These are phyloP conservation scores for Taphrina flavorubra DNA, from an alignment of 1,139 yeast species.

Conservation along the genomic window DNA sequence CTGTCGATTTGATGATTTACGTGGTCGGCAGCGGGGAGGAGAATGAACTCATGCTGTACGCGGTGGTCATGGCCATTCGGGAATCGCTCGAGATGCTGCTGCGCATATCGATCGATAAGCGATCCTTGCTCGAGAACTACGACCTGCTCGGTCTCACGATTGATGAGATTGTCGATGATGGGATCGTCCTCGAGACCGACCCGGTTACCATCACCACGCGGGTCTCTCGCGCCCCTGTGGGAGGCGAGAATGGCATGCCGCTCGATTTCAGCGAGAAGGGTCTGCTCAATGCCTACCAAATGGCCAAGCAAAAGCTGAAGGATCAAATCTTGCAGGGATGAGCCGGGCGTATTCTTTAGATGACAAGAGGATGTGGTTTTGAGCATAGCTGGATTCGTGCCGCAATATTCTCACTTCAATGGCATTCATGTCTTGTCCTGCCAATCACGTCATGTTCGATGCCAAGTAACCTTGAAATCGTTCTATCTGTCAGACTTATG, in stretches of 20 bases:
- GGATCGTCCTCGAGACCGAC: conserved; percentile 83
- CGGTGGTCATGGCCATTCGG: conserved; percentile 74
- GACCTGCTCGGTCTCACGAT: conserved; percentile 84
- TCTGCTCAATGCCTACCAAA: conserved; percentile 81
- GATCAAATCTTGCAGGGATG: conserved; percentile 63
- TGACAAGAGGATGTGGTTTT: too few relatives aligned
- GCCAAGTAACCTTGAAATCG: too few relatives aligned
- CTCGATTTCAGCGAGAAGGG: conserved; percentile 89
- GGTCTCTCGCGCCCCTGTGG: conserved; percentile 81
- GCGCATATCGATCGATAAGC: conserved; percentile 64
- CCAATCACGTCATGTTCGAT: too few relatives aligned
- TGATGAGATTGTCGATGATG: conserved; percentile 88
- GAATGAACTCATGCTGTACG: conserved; percentile 82
- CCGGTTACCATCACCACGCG: conserved; percentile 84
- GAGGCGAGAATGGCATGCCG: conserved; percentile 66
- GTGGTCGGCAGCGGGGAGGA: conserved; percentile 76
- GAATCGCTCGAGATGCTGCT: conserved; percentile 82
- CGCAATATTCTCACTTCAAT: neutral
- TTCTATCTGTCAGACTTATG: too few relatives aligned
- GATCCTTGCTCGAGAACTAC: conserved; percentile 77
- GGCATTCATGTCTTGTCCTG: too few relatives aligned
- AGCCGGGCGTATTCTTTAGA: neutral
- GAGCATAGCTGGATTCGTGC: neutral
- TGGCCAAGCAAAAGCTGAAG: conserved; percentile 84
- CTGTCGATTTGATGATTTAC: conserved; percentile 72